Evolutionary conservation across 148 eudicot genomes (phyloP).

Genomic region (Camellia sinensis): DNA sequence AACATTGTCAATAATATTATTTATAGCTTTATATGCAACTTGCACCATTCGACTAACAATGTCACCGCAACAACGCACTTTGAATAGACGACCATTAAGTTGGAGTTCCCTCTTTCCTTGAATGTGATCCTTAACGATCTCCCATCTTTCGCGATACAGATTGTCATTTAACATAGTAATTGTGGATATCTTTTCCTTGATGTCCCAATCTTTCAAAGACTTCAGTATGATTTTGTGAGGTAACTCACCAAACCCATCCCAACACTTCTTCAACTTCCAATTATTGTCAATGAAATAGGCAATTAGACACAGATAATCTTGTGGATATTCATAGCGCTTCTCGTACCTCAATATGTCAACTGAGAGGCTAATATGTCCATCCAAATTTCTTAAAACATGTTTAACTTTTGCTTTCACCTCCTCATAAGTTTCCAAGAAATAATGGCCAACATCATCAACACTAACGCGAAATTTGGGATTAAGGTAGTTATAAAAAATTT

Average conservation of each 20-base stretch:
- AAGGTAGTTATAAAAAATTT: neutral
- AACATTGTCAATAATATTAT: neutral
- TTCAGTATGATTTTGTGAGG: neutral
- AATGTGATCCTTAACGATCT: neutral
- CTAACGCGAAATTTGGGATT: conserved; percentile 1
- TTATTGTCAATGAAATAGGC: conserved; percentile 4
- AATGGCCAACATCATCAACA: neutral
- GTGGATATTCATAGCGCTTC: neutral
- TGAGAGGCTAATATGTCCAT: neutral
- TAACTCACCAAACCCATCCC: neutral
- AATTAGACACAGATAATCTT: neutral
- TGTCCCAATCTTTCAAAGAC: conserved; percentile 1
- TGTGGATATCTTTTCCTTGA: conserved; percentile 4
- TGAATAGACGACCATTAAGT: conserved; percentile 4
- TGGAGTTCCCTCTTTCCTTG: neutral
- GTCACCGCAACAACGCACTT: conserved; percentile 3
- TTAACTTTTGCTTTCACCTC: conserved; percentile 8
- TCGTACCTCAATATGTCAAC: neutral
- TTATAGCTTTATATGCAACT: neutral
- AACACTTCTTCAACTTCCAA: conserved; percentile 11
- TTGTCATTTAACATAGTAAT: neutral
- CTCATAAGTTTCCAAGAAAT: neutral
- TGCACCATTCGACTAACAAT: conserved; percentile 3
- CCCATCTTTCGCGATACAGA: neutral
- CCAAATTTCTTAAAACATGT: conserved; percentile 3